These are phyloP conservation scores for Aotearoamyces nothofagi DNA, from an alignment of 2,329 filamentous ascomycete species.

Conservation along the genomic window DNA sequence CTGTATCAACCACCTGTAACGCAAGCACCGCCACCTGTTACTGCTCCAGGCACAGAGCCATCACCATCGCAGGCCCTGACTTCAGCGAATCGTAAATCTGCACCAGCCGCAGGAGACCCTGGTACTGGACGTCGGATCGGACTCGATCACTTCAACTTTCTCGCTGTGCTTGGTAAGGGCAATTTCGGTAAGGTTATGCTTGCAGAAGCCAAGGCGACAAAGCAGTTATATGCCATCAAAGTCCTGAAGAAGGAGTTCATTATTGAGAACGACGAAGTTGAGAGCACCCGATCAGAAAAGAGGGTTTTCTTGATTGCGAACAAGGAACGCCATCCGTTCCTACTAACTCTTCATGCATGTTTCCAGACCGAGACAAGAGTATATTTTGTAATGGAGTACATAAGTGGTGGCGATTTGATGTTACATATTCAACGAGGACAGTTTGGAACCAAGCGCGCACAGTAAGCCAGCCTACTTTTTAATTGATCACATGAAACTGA, in stretches of 20 bases:
- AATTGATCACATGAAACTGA: constrained; percentile 10
- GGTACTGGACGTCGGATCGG: constrained; percentile 78
- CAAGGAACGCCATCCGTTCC: constrained; percentile 89
- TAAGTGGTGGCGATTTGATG: constrained; percentile 97
- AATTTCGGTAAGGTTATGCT: constrained; percentile 99
- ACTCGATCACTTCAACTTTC: constrained; percentile 96
- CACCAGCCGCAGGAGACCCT: constrained; percentile 55
- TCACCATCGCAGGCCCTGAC: constrained; percentile 14
- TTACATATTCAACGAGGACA: constrained; percentile 94
- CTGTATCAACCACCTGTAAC: constrained; percentile 20
- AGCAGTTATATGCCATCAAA: constrained; percentile 94
- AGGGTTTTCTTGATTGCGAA: constrained; percentile 94
- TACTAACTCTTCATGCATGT: constrained; percentile 89
- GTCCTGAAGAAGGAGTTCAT: constrained; percentile 99
- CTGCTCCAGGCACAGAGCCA: constrained; percentile 15
- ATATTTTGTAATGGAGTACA: constrained; percentile 99
- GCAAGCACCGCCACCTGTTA: constrained; percentile 14
- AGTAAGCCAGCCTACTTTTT: constrained; percentile 41
- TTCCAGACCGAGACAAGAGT: constrained; percentile 98
- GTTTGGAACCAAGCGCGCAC: constrained; percentile 88
- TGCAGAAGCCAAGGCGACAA: constrained; percentile 85
- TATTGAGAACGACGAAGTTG: constrained; percentile 97
- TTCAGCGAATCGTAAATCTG: constrained; percentile 34
- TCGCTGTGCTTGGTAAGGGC: constrained; percentile 93
- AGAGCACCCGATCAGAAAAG: constrained; percentile 96